A percentile compares a stretch with the other conserved stretches of the same genome.
Evolutionary conservation across 805 yeast genomes (phyloP).

Genomic region (Metschnikowia koreensis): DNA sequence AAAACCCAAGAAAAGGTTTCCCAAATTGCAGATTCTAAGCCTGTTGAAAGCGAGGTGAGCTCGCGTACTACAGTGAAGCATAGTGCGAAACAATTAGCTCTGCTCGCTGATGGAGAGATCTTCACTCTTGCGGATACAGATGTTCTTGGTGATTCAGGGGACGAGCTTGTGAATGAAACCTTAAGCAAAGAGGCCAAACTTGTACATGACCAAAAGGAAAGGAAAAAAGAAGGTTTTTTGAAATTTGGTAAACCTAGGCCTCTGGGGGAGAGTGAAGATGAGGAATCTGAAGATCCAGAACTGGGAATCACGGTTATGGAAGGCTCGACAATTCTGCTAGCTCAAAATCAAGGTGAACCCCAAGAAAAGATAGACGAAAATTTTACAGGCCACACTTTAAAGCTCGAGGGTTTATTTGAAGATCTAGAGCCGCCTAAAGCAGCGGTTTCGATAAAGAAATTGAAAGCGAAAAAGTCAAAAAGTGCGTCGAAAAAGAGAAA

Average conservation of each 20-base stretch:
- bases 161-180: constrained; percentile 40
- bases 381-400: not conserved
- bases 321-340: constrained; percentile 8
- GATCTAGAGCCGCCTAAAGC: constrained; percentile 18
- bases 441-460: constrained; percentile 40
- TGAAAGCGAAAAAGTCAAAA: constrained; percentile 37
- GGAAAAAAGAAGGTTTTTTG: constrained; percentile 15
- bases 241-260: constrained; percentile 7
- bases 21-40: not conserved
- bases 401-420: constrained; percentile 6
- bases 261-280: constrained; percentile 2
- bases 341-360: not conserved
- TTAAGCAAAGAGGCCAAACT: constrained; percentile 25
- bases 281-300: constrained; percentile 11
- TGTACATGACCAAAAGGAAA: constrained; percentile 28
- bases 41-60: not conserved
- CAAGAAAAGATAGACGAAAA: not conserved
- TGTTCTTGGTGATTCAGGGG: constrained; percentile 32
- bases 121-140: constrained; percentile 58
- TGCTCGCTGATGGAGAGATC: constrained; percentile 42
- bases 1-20: not conserved
- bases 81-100: constrained; percentile 36
- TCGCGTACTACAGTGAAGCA: constrained; percentile 44
- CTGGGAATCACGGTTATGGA: not conserved
- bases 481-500: constrained; percentile 10